phyloP scores from a whole-genome alignment of 1,139 yeast genomes.

The Blastobotrys elegans region DNA sequence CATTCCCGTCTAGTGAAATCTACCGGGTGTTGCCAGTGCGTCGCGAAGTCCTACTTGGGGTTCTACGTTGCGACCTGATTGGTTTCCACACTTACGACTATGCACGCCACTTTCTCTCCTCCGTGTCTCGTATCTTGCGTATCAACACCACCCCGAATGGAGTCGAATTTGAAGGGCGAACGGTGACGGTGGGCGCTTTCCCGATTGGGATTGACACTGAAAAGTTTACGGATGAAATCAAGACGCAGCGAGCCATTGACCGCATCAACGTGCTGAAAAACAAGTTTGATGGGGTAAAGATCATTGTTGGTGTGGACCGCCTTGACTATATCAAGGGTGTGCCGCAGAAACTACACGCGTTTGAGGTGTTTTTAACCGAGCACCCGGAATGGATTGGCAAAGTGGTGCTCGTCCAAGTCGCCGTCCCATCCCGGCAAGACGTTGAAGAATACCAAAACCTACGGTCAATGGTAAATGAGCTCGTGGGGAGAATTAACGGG shows the following conservation, averaged over 20 bases:
- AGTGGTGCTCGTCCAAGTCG: conserved; percentile 92
- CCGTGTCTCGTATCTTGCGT: conserved; percentile 81
- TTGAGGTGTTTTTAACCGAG: conserved; percentile 83
- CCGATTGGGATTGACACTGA: conserved; percentile 98
- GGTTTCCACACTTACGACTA: conserved; percentile 99
- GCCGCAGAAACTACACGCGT: conserved; percentile 93
- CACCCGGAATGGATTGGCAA: conserved; percentile 99
- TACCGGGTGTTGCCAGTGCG: conserved; percentile 94
- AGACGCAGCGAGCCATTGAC: conserved; percentile 54
- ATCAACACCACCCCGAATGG: conserved; percentile 90
- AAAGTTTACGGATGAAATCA: conserved; percentile 76
- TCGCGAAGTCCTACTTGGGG: conserved; percentile 86
- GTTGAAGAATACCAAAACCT: conserved; percentile 96
- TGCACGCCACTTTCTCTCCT: conserved; percentile 92
- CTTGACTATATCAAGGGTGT: conserved; percentile 96
- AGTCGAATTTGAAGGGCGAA: conserved; percentile 69
- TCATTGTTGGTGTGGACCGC: conserved; percentile 94
- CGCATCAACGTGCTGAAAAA: conserved; percentile 59
- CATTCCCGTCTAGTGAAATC: conserved; percentile 96
- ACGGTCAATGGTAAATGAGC: conserved; percentile 89
- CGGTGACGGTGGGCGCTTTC: conserved; percentile 88
- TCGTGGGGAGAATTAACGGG: conserved; percentile 96
- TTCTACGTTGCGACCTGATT: conserved; percentile 85
- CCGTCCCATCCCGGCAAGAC: conserved; percentile 96
- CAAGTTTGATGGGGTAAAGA: conserved; percentile 66